Evolutionary conservation across 495 filamentous ascomycete genomes (phyloP), one percentile per base, ranked within the genome.

Genomic region (Barbatosphaeria neglecta): DNA sequence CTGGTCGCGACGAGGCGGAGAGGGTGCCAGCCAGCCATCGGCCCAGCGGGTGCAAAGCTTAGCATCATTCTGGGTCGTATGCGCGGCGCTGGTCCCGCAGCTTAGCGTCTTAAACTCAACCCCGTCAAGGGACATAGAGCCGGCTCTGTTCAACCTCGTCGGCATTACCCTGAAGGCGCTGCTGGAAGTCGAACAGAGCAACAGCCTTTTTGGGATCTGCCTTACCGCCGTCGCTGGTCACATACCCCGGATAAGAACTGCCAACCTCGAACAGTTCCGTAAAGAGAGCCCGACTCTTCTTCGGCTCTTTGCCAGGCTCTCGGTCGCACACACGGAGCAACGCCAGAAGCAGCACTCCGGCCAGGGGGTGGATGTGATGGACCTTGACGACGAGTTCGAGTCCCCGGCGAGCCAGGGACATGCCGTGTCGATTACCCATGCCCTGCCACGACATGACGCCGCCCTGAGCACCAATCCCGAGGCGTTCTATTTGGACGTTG

Each of bases 301-400:
- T 23, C 58, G 46, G 25, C 48, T 73, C 8, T 59, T 74, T 20
- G 54, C 58, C 18, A 65, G 66, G 38, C 31, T 76, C 5, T 72
- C 69, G 2, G 43, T 54, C 22, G 52, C 65, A 3, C 63, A 86
- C 20, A 73, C 76, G 27, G 64, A 65, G 17, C 68, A 54, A 33
- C 37, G 45, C 6, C 41, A 44, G 6, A 55, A 50, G 22, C 58
- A 58, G 31, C 52, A 53, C 6, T 58, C 57, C 15, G 44, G 50
- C 4, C 50, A 61, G 0, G 48, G 57, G 11, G 62, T 66, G 27
- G 82, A 90, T 53, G 51, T 66, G 13, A 88, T 94, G 85, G 88
- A 95, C 47, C 57, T 94, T 19, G 88, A 95, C 51, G 78, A 83
- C 43, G 76, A 73, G 13, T 80, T 88, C 22, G 74, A 78, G 22